Base-by-base conservation (phyloP, 2,329 filamentous ascomycete genomes). In the Colletotrichum sp. region DNA sequence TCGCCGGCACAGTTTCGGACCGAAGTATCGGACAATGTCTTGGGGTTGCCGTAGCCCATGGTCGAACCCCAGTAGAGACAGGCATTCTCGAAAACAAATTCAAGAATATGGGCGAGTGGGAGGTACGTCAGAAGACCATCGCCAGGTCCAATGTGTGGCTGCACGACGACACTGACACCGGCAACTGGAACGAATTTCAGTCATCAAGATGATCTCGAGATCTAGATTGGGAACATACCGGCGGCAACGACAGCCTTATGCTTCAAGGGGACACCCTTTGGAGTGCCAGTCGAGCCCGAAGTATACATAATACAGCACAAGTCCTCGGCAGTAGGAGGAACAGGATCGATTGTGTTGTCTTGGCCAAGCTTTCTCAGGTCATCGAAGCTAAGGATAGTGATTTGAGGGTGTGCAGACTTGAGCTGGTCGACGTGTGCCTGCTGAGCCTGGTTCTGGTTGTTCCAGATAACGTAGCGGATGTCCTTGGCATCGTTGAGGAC, bases 1-100 rank as follows among this genome's bases (percentile, higher is more conserved):
- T 98, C 95, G 79, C 95, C 95, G 80, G 94, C 93, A 89, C 95
- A 98, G 85, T 98, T 96, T 79, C 94, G 93, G 81, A 98, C 94
- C 6, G 94, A 96, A 44, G 88, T 87, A 82, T 98, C 95, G 6
- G 95, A 96, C 76, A 98, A 89, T 4, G 95, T 98, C 84, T 94
- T 94, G 52, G 95, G 94, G 84, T 95, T 96, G 78, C 95, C 95
- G 84, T 98, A 98, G 59, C 95, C 95, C 93, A 98, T 95, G 71
- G 93, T 95, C 72, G 94, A 92, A 81, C 95, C 95, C 95, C 95
- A 98, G 88, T 92, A 96, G 77, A 98, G 86, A 76, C 92, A 93
- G 13, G 94, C 91, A 82, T 96, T 96, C 86, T 98, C 95, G 82
- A 98, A 97, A 79, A 98, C 94, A 82, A 95, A 96, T 84, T 98